Conservation (phyloP, 306 rosid genomes). For the Castanea mollissima region DNA sequence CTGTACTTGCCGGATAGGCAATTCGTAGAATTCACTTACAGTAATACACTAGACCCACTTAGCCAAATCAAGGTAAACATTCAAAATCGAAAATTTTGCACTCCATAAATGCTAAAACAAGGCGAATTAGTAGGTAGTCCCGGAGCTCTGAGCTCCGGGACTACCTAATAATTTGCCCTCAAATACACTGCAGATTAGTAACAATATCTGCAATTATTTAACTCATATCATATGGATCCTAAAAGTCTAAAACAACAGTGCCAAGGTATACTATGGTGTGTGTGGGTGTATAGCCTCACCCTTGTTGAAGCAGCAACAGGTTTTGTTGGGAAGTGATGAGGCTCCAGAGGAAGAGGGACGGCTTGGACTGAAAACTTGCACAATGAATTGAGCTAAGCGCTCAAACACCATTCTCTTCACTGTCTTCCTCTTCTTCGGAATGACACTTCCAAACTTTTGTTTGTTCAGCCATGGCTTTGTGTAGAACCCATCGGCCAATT, state of each 20-base stretch:
- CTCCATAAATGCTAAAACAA: too few species aligned
- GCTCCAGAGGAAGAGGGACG: neutral
- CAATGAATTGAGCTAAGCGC: neutral
- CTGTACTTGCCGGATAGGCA: too few species aligned
- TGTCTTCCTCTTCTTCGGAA: neutral
- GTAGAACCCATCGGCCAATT: neutral
- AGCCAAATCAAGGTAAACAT: too few species aligned
- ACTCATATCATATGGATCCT: too few species aligned
- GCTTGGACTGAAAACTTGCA: neutral
- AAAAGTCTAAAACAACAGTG: neutral
- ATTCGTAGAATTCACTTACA: too few species aligned
- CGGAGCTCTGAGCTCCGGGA: too few species aligned
- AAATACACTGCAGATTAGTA: too few species aligned
- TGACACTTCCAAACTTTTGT: neutral
- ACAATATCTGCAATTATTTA: too few species aligned
- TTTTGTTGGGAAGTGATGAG: neutral
- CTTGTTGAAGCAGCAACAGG: neutral
- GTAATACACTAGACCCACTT: too few species aligned
- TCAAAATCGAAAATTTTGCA: too few species aligned
- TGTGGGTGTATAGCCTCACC: neutral
- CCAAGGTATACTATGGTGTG: neutral
- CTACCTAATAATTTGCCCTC: too few species aligned
- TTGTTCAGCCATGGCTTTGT: neutral
- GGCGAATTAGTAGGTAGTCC: too few species aligned
- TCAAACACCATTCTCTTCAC: neutral